Conservation (phyloP, 768 basidiomycete species). For the Hygrophorus russula region DNA sequence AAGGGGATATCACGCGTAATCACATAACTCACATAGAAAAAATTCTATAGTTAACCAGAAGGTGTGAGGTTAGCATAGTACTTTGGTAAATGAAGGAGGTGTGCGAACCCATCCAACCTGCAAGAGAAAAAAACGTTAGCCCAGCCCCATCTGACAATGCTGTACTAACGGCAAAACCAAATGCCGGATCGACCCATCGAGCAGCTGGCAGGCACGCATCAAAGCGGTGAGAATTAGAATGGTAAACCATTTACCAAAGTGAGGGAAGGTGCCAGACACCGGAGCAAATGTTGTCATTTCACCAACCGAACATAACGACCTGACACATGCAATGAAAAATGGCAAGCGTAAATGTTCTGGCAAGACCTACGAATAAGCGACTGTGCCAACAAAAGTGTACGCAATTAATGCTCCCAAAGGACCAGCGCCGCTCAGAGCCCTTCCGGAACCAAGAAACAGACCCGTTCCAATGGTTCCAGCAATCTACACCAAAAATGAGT, state of each 20-base stretch:
- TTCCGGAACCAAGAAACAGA: conserved; percentile 64
- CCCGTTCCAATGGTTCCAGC: conserved; percentile 71
- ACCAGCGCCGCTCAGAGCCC: conserved; percentile 46
- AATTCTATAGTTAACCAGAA: conserved; percentile 19
- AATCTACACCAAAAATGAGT: conserved; percentile 26
- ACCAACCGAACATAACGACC: conserved; percentile 53
- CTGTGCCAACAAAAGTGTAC: conserved; percentile 52
- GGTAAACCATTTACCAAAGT: conserved; percentile 35
- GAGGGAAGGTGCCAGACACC: conserved; percentile 69
- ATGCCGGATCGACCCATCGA: conserved; percentile 47
- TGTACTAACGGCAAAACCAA: conserved; percentile 35
- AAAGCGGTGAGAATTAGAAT: not conserved
- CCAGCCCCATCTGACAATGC: not conserved
- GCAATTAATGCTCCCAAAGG: conserved; percentile 59
- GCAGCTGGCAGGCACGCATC: conserved; percentile 22
- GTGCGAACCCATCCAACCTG: conserved; percentile 34
- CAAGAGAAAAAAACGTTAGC: not conserved
- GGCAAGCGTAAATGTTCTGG: not conserved
- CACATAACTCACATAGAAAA: conserved; percentile 19
- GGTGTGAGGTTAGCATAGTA: not conserved
- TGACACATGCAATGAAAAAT: conserved; percentile 10
- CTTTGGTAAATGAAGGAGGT: not conserved
- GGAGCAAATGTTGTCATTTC: conserved; percentile 80
- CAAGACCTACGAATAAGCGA: conserved; percentile 45
- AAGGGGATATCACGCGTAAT: not conserved